Percentiles rank a stretch among this genome's conserved stretches.
These are phyloP conservation scores for Candida cerambycidarum DNA, from an alignment of 805 yeast genomes.

Conservation along the genomic window DNA sequence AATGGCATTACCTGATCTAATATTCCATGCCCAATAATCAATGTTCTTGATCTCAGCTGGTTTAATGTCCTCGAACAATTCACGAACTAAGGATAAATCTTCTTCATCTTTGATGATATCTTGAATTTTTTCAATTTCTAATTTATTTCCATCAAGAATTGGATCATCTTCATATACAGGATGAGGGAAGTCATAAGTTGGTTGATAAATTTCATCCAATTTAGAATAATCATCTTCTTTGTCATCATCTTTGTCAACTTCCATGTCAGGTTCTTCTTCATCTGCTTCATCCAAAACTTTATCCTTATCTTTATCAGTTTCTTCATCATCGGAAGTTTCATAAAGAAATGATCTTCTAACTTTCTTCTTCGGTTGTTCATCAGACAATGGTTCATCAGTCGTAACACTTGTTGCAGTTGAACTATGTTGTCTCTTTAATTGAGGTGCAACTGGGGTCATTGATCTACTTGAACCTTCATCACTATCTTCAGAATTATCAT, in stretches of 20 bases:
- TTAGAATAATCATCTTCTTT: slow-evolving; percentile 27
- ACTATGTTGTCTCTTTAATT: slow-evolving; percentile 31
- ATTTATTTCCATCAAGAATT: slow-evolving; percentile 18
- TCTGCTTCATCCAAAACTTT: slow-evolving; percentile 12
- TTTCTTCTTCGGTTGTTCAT: slow-evolving; percentile 24
- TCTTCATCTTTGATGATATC: slow-evolving; percentile 67
- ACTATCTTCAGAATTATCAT: slow-evolving; percentile 32
- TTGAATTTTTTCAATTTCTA: slow-evolving; percentile 53
- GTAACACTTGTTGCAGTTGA: slow-evolving; percentile 22
- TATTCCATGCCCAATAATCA: slow-evolving; percentile 70
- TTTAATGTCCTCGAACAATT: slow-evolving; percentile 32
- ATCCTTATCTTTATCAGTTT: slow-evolving; percentile 14
- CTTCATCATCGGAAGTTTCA: slow-evolving; percentile 33
- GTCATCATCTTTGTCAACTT: slow-evolving; percentile 16
- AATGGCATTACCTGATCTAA: slow-evolving; percentile 25
- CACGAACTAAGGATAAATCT: slow-evolving; percentile 57
- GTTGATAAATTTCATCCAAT: slow-evolving; percentile 44
- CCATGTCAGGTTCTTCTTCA: slow-evolving; percentile 23
- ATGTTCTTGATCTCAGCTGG: slow-evolving; percentile 29
- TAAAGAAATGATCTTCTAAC: slow-evolving; percentile 25
- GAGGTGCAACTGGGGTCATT: slow-evolving; percentile 29
- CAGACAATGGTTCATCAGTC: slow-evolving; percentile 18
- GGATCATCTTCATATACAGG: slow-evolving; percentile 53
- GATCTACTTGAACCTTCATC: slow-evolving; percentile 39
- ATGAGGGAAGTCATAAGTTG: slow-evolving; percentile 50